A percentile compares a stretch with the other conserved stretches of the same genome.
Conservation (phyloP, 768 basidiomycete genomes). For the Tricholoma matsutake region DNA sequence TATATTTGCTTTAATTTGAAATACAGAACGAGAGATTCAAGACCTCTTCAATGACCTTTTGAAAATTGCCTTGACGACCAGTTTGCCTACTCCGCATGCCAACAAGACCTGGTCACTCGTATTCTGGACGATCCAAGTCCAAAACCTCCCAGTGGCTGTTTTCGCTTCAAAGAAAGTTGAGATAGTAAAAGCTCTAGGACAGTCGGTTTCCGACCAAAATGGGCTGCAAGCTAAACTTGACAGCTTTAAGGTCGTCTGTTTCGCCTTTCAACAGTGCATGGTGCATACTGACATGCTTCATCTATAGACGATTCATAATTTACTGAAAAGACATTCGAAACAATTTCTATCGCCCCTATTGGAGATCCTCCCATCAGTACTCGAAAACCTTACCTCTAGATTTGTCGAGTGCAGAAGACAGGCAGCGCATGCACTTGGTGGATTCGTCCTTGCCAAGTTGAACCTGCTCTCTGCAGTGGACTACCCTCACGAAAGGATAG, state of each 20-base stretch:
- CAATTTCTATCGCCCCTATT: slow-evolving; percentile 49
- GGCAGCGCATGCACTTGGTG: slow-evolving; percentile 56
- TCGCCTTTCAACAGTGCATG: background rate
- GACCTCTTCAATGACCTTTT: slow-evolving; percentile 44
- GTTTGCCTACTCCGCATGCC: slow-evolving; percentile 36
- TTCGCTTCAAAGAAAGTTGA: slow-evolving; percentile 29
- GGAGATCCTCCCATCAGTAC: slow-evolving; percentile 41
- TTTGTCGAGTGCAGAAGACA: slow-evolving; percentile 38
- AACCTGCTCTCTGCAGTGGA: slow-evolving; percentile 9
- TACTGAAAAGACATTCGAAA: slow-evolving; percentile 38
- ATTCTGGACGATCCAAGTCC: slow-evolving; percentile 47
- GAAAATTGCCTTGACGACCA: slow-evolving; percentile 33
- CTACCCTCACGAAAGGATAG: slow-evolving; percentile 23
- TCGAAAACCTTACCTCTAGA: slow-evolving; percentile 28
- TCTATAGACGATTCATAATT: slow-evolving; percentile 31
- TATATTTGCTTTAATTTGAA: slow-evolving; percentile 6
- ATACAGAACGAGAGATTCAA: slow-evolving; percentile 41
- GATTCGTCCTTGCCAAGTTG: slow-evolving; percentile 46
- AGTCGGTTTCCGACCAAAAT: slow-evolving; percentile 32
- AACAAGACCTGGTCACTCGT: slow-evolving; percentile 43
- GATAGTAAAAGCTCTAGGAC: slow-evolving; percentile 34
- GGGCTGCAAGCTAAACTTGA: slow-evolving; percentile 32
- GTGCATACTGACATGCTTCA: background rate
- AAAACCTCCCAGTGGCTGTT: slow-evolving; percentile 43
- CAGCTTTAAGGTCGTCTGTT: slow-evolving; percentile 29